A percentile compares a stretch with the other conserved stretches of the same genome.
Evolutionary conservation across 2,329 filamentous ascomycete species (phyloP).

Genomic region (Macrophomina pseudophaseolina): DNA sequence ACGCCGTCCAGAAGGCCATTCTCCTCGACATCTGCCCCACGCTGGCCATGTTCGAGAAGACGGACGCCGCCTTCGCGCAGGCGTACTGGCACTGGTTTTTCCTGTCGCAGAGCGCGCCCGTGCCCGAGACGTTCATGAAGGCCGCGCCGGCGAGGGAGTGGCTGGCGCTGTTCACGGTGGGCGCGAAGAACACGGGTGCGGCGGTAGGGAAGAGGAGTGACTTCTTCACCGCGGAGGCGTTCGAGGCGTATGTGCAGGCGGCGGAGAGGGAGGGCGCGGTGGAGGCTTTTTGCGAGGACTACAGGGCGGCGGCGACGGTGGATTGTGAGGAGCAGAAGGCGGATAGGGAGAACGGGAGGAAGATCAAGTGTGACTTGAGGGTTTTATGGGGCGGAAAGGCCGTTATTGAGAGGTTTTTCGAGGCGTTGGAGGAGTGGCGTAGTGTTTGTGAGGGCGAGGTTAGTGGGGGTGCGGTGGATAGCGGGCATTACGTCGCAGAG

Average conservation of each 20-base stretch:
- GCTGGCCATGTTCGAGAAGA: constrained; percentile 57
- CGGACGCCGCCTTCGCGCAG: constrained; percentile 50
- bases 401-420: constrained; percentile 55
- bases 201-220: background rate
- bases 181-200: constrained; percentile 22
- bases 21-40: constrained; percentile 61
- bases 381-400: constrained; percentile 55
- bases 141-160: constrained; percentile 46
- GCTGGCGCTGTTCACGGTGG: constrained; percentile 46
- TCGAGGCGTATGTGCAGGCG: constrained; percentile 50
- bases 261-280: constrained; percentile 51
- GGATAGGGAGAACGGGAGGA: constrained; percentile 49
- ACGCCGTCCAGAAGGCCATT: constrained; percentile 42
- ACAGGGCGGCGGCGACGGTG: constrained; percentile 57
- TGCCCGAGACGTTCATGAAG: constrained; percentile 57
- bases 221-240: constrained; percentile 36
- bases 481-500: constrained; percentile 59
- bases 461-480: constrained; percentile 41
- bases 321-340: constrained; percentile 58
- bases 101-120: constrained; percentile 57
- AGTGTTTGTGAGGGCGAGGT: constrained; percentile 47
- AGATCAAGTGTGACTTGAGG: constrained; percentile 54
- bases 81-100: constrained; percentile 67
- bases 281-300: constrained; percentile 61
- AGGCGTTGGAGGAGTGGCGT: constrained; percentile 58